These are phyloP conservation scores for Serendipita sp. DNA, from an alignment of 768 basidiomycete species.

Conservation along the genomic window DNA sequence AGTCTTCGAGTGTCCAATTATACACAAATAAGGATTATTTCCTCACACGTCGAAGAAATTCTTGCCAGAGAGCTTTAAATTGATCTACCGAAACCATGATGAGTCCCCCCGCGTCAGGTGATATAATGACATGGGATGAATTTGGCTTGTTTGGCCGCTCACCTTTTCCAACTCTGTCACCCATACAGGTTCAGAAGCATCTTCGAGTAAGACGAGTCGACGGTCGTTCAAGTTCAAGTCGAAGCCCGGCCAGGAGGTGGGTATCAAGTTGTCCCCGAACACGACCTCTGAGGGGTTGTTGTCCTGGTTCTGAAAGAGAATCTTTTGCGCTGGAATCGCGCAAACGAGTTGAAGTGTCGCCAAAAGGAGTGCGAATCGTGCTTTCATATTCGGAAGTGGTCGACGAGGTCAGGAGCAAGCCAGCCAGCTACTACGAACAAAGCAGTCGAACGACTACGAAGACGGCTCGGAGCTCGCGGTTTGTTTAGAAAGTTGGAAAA, in stretches of 20 bases:
- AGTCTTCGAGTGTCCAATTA: background rate
- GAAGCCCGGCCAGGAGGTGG: slow-evolving; percentile 36
- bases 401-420: background rate
- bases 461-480: background rate
- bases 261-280: background rate
- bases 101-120: no score
- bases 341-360: background rate
- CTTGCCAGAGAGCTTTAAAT: slow-evolving; percentile 56
- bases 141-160: background rate
- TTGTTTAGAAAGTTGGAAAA: background rate
- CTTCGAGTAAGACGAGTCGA: slow-evolving; percentile 63
- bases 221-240: slow-evolving; percentile 52
- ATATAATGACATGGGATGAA: background rate
- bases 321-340: slow-evolving; percentile 2
- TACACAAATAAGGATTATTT: background rate
- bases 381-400: background rate
- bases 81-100: slow-evolving; percentile 31
- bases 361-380: background rate
- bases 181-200: slow-evolving; percentile 46
- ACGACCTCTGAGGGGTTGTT: background rate
- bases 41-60: slow-evolving; percentile 42
- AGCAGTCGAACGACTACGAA: background rate
- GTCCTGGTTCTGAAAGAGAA: background rate
- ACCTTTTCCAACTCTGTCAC: slow-evolving; percentile 88
- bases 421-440: background rate